Conservation (phyloP, 345 rosid genomes). For the Dimocarpus longan region DNA sequence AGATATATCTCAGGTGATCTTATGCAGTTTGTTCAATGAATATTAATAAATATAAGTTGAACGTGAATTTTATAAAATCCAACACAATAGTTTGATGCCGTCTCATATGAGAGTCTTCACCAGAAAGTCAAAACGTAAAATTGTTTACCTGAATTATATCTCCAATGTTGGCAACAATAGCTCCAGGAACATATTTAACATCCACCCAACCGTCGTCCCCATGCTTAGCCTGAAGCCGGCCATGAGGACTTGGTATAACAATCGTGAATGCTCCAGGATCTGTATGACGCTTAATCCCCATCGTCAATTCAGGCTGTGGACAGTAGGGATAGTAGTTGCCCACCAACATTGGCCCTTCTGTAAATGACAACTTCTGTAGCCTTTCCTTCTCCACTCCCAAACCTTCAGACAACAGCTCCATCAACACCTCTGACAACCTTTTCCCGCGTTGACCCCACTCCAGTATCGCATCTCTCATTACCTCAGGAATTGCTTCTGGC, state of each 20-base stretch:
- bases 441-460: constrained; percentile 41
- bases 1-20: too few species aligned
- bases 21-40: too few species aligned
- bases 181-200: constrained; percentile 45
- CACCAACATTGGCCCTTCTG: constrained; percentile 39
- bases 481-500: constrained; percentile 43
- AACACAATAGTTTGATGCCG: too few species aligned
- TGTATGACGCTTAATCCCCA: constrained; percentile 47
- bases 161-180: constrained; percentile 49
- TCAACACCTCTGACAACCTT: constrained; percentile 35
- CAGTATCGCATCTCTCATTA: constrained; percentile 40
- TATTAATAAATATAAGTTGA: too few species aligned
- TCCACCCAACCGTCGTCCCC: constrained; percentile 48
- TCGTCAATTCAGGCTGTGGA: constrained; percentile 35
- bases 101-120: too few species aligned
- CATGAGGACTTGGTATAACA: constrained; percentile 43
- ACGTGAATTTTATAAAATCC: too few species aligned
- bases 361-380: constrained; percentile 45
- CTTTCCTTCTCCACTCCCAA: constrained; percentile 36
- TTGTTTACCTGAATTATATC: constrained; percentile 49
- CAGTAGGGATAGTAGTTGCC: too few species aligned
- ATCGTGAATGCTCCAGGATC: constrained; percentile 55
- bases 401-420: constrained; percentile 54
- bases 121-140: background rate
- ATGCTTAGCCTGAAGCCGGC: constrained; percentile 56